A percentile compares a stretch with the other conserved stretches of the same genome.
Evolutionary conservation across 139 green algal genomes (phyloP).

Genomic region (Chlorella sp.): DNA sequence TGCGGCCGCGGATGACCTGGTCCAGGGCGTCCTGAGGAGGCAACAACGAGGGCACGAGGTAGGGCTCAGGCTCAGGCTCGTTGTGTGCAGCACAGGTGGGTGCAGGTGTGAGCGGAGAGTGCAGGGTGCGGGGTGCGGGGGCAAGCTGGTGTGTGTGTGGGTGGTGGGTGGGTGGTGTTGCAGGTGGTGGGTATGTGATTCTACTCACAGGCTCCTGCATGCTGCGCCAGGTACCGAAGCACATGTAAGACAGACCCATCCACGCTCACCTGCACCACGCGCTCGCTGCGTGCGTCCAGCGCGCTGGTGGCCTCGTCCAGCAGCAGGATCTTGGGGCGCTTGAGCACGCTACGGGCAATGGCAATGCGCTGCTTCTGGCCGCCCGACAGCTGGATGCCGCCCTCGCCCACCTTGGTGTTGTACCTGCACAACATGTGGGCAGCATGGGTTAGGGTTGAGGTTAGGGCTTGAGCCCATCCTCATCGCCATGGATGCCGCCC

Average conservation of each 20-base stretch:
- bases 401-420: slow-evolving; percentile 40
- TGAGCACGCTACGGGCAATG: slow-evolving; percentile 61
- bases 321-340: slow-evolving; percentile 36
- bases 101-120: no score
- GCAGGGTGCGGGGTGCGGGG: no score
- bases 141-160: no score
- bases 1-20: slow-evolving; percentile 34
- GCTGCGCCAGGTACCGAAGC: no score
- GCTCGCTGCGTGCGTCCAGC: slow-evolving; percentile 73
- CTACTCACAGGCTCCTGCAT: no score
- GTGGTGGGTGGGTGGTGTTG: no score
- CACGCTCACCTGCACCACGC: slow-evolving; percentile 37
- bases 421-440: no score
- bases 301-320: slow-evolving; percentile 78
- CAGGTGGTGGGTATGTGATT: no score
- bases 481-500: no score
- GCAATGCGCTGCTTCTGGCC: slow-evolving; percentile 81
- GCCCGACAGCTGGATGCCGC: slow-evolving; percentile 59
- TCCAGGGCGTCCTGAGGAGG: slow-evolving; percentile 29
- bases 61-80: neutral
- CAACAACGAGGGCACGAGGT: neutral
- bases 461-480: no score
- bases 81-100: neutral
- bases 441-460: no score
- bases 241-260: no score